Evolutionary conservation across 768 basidiomycete species (phyloP).

Genomic region (Rickenella mellea): DNA sequence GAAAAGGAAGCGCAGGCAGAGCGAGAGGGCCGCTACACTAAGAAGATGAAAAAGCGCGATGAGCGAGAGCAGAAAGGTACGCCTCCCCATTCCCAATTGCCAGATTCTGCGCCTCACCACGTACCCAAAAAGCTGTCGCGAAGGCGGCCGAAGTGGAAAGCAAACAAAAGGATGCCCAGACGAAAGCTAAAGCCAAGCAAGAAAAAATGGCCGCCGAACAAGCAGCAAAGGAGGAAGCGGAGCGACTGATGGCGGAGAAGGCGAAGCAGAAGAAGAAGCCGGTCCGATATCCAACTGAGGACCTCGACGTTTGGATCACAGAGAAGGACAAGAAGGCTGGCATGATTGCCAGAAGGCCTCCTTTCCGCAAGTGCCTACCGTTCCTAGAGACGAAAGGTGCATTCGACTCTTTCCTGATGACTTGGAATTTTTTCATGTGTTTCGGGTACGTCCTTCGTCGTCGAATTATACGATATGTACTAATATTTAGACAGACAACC

Average conservation of each 20-base stretch:
- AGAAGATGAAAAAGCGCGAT: conserved; percentile 75
- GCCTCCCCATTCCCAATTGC: conserved; percentile 4
- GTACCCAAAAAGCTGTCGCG: conserved; percentile 21
- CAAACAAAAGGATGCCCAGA: conserved; percentile 61
- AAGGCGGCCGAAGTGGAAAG: conserved; percentile 40
- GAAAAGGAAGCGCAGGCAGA: conserved; percentile 48
- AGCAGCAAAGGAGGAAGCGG: conserved; percentile 56
- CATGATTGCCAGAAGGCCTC: conserved; percentile 54
- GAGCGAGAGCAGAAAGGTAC: conserved; percentile 65
- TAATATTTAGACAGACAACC: conserved; percentile 51
- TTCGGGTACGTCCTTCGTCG: conserved; percentile 60
- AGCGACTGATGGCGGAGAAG: conserved; percentile 63
- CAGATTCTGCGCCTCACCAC: conserved; percentile 6
- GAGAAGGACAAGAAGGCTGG: conserved; percentile 82
- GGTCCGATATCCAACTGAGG: conserved; percentile 87
- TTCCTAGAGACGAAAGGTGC: conserved; percentile 53
- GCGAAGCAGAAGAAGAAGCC: conserved; percentile 72
- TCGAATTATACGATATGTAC: not conserved
- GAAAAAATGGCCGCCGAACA: conserved; percentile 7
- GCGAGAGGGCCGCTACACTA: conserved; percentile 49
- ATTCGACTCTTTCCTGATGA: conserved; percentile 83
- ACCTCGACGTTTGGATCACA: conserved; percentile 70
- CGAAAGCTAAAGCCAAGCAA: conserved; percentile 31
- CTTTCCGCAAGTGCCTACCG: conserved; percentile 41
- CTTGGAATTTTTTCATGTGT: conserved; percentile 90